Evolutionary conservation across 2,329 filamentous ascomycete genomes (phyloP).

Genomic region (Xylariales sp.): DNA sequence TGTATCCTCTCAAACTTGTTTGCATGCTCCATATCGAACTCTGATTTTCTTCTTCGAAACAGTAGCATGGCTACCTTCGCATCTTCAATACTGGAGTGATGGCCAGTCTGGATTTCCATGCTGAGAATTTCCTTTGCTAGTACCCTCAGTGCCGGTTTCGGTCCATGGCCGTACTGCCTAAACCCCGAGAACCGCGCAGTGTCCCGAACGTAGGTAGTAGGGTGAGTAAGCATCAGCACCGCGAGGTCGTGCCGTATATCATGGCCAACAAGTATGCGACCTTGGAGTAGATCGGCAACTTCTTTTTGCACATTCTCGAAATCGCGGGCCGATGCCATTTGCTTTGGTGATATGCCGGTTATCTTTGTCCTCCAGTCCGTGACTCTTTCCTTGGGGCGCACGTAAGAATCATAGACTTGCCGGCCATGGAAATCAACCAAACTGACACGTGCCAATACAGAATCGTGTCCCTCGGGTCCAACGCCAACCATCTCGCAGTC

Average conservation of each 20-base stretch:
- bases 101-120: slow-evolving; percentile 58
- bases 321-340: slow-evolving; percentile 63
- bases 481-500: slow-evolving; percentile 99
- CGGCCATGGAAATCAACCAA: slow-evolving; percentile 90
- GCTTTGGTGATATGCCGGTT: slow-evolving; percentile 71
- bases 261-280: slow-evolving; percentile 66
- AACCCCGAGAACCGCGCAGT: slow-evolving; percentile 76
- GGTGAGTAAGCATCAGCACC: slow-evolving; percentile 73
- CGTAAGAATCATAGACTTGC: slow-evolving; percentile 92
- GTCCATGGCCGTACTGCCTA: slow-evolving; percentile 61
- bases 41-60: slow-evolving; percentile 76
- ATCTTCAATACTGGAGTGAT: slow-evolving; percentile 69
- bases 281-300: slow-evolving; percentile 60
- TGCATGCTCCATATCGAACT: slow-evolving; percentile 77
- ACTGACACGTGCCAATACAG: slow-evolving; percentile 79
- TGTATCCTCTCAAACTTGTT: slow-evolving; percentile 58
- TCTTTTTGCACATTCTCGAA: slow-evolving; percentile 75
- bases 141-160: slow-evolving; percentile 61
- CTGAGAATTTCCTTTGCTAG: slow-evolving; percentile 54
- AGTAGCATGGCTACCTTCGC: slow-evolving; percentile 86
- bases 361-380: slow-evolving; percentile 88
- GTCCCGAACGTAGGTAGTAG: slow-evolving; percentile 74
- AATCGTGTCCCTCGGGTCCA: slow-evolving; percentile 63
- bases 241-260: slow-evolving; percentile 66
- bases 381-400: slow-evolving; percentile 70